Base-by-base conservation (phyloP, 495 filamentous ascomycete genomes). In the Daldinia childiae region DNA sequence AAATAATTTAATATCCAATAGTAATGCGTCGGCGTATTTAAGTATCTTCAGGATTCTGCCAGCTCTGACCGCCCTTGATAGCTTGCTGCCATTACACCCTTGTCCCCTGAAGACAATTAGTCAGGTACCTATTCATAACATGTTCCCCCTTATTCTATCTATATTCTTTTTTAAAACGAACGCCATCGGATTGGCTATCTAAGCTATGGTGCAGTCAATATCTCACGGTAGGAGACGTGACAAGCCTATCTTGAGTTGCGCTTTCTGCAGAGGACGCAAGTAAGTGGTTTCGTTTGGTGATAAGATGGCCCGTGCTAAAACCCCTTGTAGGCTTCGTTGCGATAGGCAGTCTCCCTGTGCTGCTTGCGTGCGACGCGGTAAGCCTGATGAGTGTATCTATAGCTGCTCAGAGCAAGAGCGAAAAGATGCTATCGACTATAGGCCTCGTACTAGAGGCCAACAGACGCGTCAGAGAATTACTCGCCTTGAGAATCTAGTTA, bases 391-490 rank as follows among this genome's bases (percentile, higher is more conserved):
- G n/a, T 55, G 51, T n/a, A 30, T 55, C 8, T 55, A 55, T 2
- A 55, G 51, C 26, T 55, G 51, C n/a, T 55, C 51, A n/a, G 51
- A 55, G 12, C 26, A 55, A 55, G 51, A 55, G 51, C 51, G 51
- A 55, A 14, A 55, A 55, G 51, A 55, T 55, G 51, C 51, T 14
- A n/a, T 55, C n/a, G 51, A 55, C 51, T 55, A 55, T 7, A 27
- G 51, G 3, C 51, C 51, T 55, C 51, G 19, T 30, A 55, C 51
- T 15, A 55, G 51, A 55, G 29, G 51, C 26, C 51, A 55, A 2
- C 21, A 21, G 26, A 21, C 51, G 11, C 51, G 51, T 1, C 51
- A 55, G 51, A 55, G 51, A 17, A 55, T 55, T 15, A 21, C 51
- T 30, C 51, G 26, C 12, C 51, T 55, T 29, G 51, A 55, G n/a